Base-by-base conservation (phyloP, 768 basidiomycete genomes). In the Boletus rubescentipes region DNA sequence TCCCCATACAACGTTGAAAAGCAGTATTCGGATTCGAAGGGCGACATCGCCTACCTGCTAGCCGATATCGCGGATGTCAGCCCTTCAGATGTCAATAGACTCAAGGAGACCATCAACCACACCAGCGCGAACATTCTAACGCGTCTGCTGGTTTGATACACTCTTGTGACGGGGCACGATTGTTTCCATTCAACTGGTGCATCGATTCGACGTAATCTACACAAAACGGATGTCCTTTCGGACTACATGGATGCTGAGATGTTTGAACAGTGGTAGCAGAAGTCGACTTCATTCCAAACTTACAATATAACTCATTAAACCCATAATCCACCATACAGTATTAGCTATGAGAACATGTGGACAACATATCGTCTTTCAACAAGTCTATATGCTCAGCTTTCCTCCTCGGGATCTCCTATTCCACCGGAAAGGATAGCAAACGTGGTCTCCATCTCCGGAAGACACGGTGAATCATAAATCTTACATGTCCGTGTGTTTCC, bases 1-100 rank as follows among this genome's bases (percentile, higher is more conserved):
- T 89, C 90, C 45, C 87, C 92, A 36, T 93, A 95, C 81, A 98
- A 99, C 73, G 95, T 99, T 69, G 94, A 96, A 75, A 98, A 98
- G 77, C 97, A 98, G 74, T 98, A 88, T 73, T 94, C 96, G n/a
- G 97, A 99, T 68, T 93, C 92, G 42, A 93, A 93, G 75, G 90
- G 89, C 56, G 91, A 93, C 48, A 74, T 93, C 46, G 93, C 95
- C 23, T 98, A 98, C 72, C 81, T 99, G 58, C 89, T 99, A 85
- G 95, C 95, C 12, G 97, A 99, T 71, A 98, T 99, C 60, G 86
- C 91, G 20, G 83, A 92, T 59, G 94, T 98, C 61, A 91, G 89
- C 67, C 81, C 83, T 55, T 75, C 77, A 50, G 91, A 97, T 66
- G 77, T 96, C 60, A 85, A 83, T 64, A 83, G 76, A 63, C 79